Percentiles rank a stretch among this genome's conserved stretches.
Conservation (phyloP, 306 rosid genomes). For the Corylus heterophylla region DNA sequence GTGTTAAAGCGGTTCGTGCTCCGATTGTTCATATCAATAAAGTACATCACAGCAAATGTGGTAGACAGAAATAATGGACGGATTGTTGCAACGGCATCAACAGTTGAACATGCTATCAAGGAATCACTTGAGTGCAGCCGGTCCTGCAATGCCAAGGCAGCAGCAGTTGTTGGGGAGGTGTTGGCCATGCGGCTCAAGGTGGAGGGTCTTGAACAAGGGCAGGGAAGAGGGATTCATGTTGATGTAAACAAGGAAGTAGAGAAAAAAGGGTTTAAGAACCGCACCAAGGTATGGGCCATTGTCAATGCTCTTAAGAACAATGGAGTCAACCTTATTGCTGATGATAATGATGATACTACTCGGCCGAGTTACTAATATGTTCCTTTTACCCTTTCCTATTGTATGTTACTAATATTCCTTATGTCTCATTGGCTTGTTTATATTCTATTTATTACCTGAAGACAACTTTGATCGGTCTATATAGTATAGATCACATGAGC, state of each 20-base stretch:
- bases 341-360: conserved; percentile 47
- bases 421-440: not conserved
- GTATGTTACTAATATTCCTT: too few relatives aligned
- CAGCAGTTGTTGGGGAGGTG: conserved; percentile 80
- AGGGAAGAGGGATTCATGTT: conserved; percentile 81
- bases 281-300: conserved; percentile 84
- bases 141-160: conserved; percentile 91
- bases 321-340: conserved; percentile 69
- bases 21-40: conserved; percentile 79
- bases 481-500: too few relatives aligned
- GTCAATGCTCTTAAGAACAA: conserved; percentile 72
- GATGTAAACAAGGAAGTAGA: conserved; percentile 67
- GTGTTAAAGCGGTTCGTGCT: conserved; percentile 73
- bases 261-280: conserved; percentile 83
- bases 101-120: conserved; percentile 74
- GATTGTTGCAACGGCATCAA: conserved; percentile 71
- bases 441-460: not conserved
- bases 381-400: not conserved
- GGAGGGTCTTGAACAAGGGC: conserved; percentile 75
- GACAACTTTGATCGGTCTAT: not conserved
- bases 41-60: conserved; percentile 86
- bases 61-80: conserved; percentile 83
- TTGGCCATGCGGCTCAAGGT: conserved; percentile 85
- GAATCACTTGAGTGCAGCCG: conserved; percentile 80
- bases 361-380: conserved; percentile 27